A percentile compares a stretch with the other conserved stretches of the same genome.
These are phyloP conservation scores for Scutellaria minor DNA, from an alignment of 257 asterid genomes.

Conservation along the genomic window DNA sequence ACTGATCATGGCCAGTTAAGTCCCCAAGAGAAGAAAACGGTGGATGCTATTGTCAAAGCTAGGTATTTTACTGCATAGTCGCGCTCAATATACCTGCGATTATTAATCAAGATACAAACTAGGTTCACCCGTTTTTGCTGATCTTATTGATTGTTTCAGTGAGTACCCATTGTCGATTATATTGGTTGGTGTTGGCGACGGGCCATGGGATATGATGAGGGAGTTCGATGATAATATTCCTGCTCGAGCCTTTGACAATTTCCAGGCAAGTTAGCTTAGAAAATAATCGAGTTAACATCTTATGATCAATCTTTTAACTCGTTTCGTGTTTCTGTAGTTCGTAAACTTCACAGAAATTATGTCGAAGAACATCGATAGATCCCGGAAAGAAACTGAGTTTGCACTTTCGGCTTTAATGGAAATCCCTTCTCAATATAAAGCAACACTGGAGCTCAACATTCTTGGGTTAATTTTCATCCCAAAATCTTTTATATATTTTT, in stretches of 20 bases:
- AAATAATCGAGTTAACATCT: slow-evolving; percentile 17
- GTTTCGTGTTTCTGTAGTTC: slow-evolving; percentile 56
- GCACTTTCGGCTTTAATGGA: slow-evolving; percentile 96
- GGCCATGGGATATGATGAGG: slow-evolving; percentile 98
- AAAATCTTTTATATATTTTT: not conserved
- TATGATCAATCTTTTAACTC: slow-evolving; percentile 9
- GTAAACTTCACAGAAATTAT: slow-evolving; percentile 92
- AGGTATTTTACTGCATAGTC: slow-evolving; percentile 54
- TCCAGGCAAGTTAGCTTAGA: slow-evolving; percentile 63
- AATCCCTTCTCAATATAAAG: slow-evolving; percentile 92
- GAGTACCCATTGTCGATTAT: slow-evolving; percentile 81
- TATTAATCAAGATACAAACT: slow-evolving; percentile 9
- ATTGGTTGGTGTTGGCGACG: slow-evolving; percentile 94
- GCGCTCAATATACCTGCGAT: not conserved
- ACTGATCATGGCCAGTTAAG: slow-evolving; percentile 78
- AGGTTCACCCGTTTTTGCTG: not conserved
- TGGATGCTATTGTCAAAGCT: slow-evolving; percentile 94
- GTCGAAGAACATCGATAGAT: slow-evolving; percentile 65
- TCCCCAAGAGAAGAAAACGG: slow-evolving; percentile 89
- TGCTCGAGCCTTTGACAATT: slow-evolving; percentile 89
- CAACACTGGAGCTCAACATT: slow-evolving; percentile 86
- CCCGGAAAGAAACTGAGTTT: slow-evolving; percentile 94
- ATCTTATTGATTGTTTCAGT: slow-evolving; percentile 46
- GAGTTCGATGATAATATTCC: slow-evolving; percentile 94
- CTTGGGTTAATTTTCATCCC: slow-evolving; percentile 62